Conservation (phyloP, 108 stramenopile species). For the Cyclostephanos invisitatus region DNA sequence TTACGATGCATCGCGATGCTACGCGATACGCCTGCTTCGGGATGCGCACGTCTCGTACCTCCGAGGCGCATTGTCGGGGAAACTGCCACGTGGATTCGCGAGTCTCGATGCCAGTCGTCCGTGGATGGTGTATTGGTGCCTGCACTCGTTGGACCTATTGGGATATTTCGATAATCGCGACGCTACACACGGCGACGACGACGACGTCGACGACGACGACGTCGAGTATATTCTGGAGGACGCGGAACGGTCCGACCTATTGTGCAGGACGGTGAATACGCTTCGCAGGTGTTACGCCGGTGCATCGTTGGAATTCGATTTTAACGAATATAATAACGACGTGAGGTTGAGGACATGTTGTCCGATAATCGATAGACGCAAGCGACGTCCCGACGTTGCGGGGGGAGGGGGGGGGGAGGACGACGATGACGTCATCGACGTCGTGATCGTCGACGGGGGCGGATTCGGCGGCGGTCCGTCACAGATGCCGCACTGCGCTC, state of each 20-base stretch:
- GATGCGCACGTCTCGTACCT: constrained; percentile 52
- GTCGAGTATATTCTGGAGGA: not conserved
- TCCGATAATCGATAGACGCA: no score
- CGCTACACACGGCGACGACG: no score
- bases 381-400: no score
- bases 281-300: no score
- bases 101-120: constrained; percentile 94
- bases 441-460: constrained; percentile 44
- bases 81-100: constrained; percentile 63
- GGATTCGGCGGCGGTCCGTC: constrained; percentile 96
- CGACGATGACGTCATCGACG: not conserved
- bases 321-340: no score
- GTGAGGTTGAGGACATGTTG: no score
- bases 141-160: constrained; percentile 92
- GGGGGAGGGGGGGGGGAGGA: no score
- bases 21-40: constrained; percentile 52
- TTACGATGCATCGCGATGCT: not conserved
- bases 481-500: constrained; percentile 94
- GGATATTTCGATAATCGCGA: constrained; percentile 57
- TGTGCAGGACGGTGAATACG: no score
- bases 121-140: constrained; percentile 97
- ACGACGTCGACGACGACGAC: constrained; percentile 1
- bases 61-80: constrained; percentile 29
- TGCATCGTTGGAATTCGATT: no score
- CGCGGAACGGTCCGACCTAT: no score